Evolutionary conservation across 148 eudicot genomes (phyloP).

Genomic region (Camellia lanceoleosa): DNA sequence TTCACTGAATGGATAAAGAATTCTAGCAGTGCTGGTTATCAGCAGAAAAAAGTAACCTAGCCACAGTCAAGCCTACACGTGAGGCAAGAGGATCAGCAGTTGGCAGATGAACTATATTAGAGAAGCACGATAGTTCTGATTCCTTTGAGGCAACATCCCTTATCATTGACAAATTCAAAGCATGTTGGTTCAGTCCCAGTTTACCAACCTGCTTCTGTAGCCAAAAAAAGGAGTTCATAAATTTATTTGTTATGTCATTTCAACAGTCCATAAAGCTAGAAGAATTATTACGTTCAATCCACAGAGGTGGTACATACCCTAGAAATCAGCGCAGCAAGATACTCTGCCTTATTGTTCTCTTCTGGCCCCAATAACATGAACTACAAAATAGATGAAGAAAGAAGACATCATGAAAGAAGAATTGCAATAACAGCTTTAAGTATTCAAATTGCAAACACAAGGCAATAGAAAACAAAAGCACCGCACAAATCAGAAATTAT

Average conservation of each 20-base stretch:
- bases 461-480: neutral
- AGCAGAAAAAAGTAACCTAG: constrained; percentile 38
- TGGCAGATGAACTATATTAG: constrained; percentile 31
- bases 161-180: constrained; percentile 29
- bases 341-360: constrained; percentile 54
- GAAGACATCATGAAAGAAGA: constrained; percentile 15
- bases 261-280: neutral
- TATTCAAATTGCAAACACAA: neutral
- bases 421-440: neutral
- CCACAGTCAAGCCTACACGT: constrained; percentile 23
- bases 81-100: constrained; percentile 37
- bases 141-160: constrained; percentile 23
- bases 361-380: constrained; percentile 69
- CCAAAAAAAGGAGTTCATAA: neutral
- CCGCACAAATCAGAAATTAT: neutral
- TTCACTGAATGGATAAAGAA: neutral
- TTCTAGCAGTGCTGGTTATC: neutral
- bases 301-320: constrained; percentile 35
- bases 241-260: neutral
- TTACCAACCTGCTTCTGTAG: constrained; percentile 46
- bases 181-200: constrained; percentile 28
- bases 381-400: constrained; percentile 29
- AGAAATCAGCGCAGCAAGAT: constrained; percentile 49
- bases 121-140: constrained; percentile 27
- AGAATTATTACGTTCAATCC: neutral